Conservation (phyloP, 2,329 filamentous ascomycete genomes). For the Claviceps fusiformis region DNA sequence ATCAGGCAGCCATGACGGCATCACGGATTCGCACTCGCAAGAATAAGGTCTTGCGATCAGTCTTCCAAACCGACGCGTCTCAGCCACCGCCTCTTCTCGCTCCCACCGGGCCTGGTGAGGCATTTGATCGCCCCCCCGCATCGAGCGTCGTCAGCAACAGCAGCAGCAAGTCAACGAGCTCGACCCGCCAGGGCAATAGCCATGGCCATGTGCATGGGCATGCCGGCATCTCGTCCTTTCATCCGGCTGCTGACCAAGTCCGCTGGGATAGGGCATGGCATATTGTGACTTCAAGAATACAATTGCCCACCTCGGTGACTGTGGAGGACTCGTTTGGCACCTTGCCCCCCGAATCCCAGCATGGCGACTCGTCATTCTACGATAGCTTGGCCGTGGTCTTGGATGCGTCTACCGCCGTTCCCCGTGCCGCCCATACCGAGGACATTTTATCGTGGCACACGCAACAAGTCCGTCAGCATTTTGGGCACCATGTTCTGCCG, state of each 20-base stretch:
- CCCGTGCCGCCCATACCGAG: constrained; percentile 37
- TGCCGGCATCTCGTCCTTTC: constrained; percentile 8
- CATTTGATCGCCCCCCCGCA: constrained; percentile 30
- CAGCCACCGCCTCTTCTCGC: constrained; percentile 32
- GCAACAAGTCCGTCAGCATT: constrained; percentile 47
- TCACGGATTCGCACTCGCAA: constrained; percentile 33
- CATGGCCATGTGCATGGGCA: neutral
- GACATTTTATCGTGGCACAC: constrained; percentile 48
- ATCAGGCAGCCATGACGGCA: constrained; percentile 18
- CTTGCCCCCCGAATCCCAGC: constrained; percentile 29
- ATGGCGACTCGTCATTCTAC: constrained; percentile 31
- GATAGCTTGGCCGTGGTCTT: constrained; percentile 41
- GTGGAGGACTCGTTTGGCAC: constrained; percentile 41
- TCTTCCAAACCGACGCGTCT: constrained; percentile 38
- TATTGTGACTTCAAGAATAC: constrained; percentile 42
- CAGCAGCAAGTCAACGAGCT: constrained; percentile 7
- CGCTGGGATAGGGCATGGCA: constrained; percentile 51
- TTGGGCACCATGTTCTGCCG: constrained; percentile 44
- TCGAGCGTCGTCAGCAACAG: constrained; percentile 4
- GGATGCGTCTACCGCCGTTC: constrained; percentile 30
- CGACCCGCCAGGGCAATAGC: neutral
- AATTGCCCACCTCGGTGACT: constrained; percentile 40
- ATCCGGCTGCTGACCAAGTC: constrained; percentile 33
- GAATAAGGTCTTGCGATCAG: constrained; percentile 38
- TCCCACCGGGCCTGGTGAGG: constrained; percentile 22